Evolutionary conservation across 257 asterid genomes (phyloP), one percentile per base, ranked within the genome.

Genomic region (Fraxinus cuspidata): DNA sequence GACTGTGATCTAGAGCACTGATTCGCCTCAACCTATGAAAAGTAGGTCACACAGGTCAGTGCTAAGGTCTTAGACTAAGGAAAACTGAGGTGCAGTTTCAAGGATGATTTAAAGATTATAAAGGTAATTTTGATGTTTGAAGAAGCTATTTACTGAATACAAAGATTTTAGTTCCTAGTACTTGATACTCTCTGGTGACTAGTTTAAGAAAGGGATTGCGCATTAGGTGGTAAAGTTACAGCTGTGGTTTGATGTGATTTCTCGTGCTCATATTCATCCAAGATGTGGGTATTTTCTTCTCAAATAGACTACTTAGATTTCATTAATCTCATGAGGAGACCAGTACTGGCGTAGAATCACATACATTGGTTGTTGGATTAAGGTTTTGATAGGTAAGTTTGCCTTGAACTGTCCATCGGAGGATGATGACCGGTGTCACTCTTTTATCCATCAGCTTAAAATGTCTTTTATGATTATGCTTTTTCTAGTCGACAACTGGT

Each of bases 311-410:
- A 37, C 40, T 37, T 37, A 37, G 40, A 37, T 37, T 37, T 37
- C 40, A 37, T 37, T 37, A 37, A 37, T 37, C 40, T 37, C 40
- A 37, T 1, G 8, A 7, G 40, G 40, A 37, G 40, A 37, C 37
- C 47, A 53, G 31, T 74, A 27, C 19, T 79, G 21, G 27, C 47
- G 80, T 31, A 66, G 71, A 73, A 29, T 73, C 68, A 13, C 37
- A 31, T 74, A 0, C 23, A 31, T 67, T 69, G 44, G 47, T 28
- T 73, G 35, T 73, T 19, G 16, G 21, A 34, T 53, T 12, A 34
- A 21, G 56, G 56, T 58, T 58, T 35, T 56, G 70, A 60, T n/a
- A 9, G 51, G 49, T 31, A 19, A 16, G 34, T 13, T 49, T 56
- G 27, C 34, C 67, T 49, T 47, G 67, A 18, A 72, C 66, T 35